phyloP scores from a whole-genome alignment of 495 filamentous ascomycete species.

The Xylaria intraflava region DNA sequence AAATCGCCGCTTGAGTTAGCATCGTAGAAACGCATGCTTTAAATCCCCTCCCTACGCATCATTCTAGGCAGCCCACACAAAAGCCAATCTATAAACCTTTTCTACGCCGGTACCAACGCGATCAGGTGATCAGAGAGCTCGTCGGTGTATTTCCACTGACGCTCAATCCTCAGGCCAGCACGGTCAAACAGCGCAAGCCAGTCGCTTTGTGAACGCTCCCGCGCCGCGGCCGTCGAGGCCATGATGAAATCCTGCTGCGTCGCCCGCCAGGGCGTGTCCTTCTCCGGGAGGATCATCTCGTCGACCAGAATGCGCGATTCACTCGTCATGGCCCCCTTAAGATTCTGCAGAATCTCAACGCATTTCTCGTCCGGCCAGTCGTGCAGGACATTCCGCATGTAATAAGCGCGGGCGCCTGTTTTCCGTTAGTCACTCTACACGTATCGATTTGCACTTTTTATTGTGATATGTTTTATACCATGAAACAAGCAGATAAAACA shows the following conservation, averaged over 20 bases:
- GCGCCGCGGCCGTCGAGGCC: conserved; percentile 26
- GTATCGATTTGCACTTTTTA: not conserved
- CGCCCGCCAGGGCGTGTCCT: conserved; percentile 28
- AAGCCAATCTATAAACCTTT: too few species aligned
- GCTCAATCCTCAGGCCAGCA: conserved; percentile 31
- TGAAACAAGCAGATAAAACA: not conserved
- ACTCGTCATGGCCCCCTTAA: conserved; percentile 28
- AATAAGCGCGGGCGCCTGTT: conserved; percentile 39
- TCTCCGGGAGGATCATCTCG: conserved; percentile 40
- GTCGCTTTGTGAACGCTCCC: conserved; percentile 29
- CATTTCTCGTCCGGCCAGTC: conserved; percentile 38
- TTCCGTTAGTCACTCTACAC: not conserved
- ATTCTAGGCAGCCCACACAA: too few species aligned
- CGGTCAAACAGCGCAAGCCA: conserved; percentile 36
- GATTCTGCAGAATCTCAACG: conserved; percentile 31
- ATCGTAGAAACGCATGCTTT: too few species aligned
- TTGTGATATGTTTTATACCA: not conserved
- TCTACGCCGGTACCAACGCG: conserved; percentile 16
- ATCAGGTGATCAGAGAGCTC: conserved; percentile 30
- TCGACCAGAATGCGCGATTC: conserved; percentile 40
- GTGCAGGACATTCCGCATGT: conserved; percentile 42
- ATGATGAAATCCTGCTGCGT: conserved; percentile 42
- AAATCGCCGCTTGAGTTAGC: too few species aligned
- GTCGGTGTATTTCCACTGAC: conserved; percentile 29
- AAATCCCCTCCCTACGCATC: too few species aligned